These are phyloP conservation scores for Thermothelomyces thermophilus DNA, from an alignment of 2,329 filamentous ascomycete species.

Conservation along the genomic window DNA sequence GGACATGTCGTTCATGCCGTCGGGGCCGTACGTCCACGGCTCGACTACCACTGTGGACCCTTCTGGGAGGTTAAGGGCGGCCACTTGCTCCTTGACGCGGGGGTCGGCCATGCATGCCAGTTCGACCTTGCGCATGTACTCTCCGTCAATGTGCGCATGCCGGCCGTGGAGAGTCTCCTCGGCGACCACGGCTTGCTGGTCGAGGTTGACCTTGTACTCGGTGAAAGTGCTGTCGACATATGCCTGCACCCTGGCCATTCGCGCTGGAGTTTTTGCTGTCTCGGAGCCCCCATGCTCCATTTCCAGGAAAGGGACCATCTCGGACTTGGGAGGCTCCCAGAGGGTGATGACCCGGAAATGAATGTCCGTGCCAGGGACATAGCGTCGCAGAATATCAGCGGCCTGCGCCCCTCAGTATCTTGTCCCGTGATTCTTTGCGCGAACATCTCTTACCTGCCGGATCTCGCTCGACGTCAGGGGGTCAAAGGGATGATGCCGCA, in stretches of 20 bases:
- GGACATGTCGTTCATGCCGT: slow-evolving; percentile 46
- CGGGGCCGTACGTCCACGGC: slow-evolving; percentile 49
- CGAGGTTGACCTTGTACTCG: slow-evolving; percentile 33
- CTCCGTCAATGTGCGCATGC: slow-evolving; percentile 42
- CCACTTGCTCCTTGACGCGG: slow-evolving; percentile 38
- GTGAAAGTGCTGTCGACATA: slow-evolving; percentile 27
- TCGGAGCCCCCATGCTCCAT: slow-evolving; percentile 33
- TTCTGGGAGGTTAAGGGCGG: slow-evolving; percentile 37
- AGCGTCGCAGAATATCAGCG: slow-evolving; percentile 5
- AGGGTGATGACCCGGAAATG: slow-evolving; percentile 45
- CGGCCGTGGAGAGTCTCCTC: slow-evolving; percentile 34
- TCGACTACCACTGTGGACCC: slow-evolving; percentile 42
- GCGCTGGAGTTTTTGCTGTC: slow-evolving; percentile 25
- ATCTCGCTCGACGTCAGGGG: slow-evolving; percentile 9
- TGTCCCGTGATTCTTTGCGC: not conserved
- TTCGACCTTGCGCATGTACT: slow-evolving; percentile 43
- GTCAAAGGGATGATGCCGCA: slow-evolving; percentile 7
- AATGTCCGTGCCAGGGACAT: not conserved
- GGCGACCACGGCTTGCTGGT: slow-evolving; percentile 20
- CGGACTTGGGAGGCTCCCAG: slow-evolving; percentile 42
- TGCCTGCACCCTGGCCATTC: slow-evolving; percentile 36
- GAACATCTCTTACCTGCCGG: not conserved
- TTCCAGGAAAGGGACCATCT: slow-evolving; percentile 40
- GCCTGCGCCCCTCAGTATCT: slow-evolving; percentile 6
- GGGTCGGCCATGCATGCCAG: slow-evolving; percentile 37